Evolutionary conservation across 176 grass and related monocot genomes (phyloP), one percentile per base, ranked within the genome.

Genomic region (Carex scoparia): DNA sequence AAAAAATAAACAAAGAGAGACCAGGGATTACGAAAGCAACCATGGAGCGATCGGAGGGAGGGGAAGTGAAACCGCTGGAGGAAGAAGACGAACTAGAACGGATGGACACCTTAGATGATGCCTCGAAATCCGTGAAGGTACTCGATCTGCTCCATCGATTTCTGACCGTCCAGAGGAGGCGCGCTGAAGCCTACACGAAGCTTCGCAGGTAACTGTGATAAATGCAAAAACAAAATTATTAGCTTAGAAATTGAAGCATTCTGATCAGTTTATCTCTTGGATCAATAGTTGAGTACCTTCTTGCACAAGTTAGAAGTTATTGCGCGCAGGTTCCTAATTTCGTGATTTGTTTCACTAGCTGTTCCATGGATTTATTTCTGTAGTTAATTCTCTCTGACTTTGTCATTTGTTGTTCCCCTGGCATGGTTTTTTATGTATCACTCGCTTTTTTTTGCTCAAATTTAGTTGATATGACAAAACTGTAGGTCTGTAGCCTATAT

Each of bases 181-280:
- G 95, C 12, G 95, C 95, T 32, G 89, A 92, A 85, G 93, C 91
- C 72, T 98, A 98, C 91, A 90, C 91, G 68, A 89, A 68, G 65
- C 91, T 98, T 28, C 89, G 88, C 84, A 98, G 95, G 95, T 98
- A 90, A 42, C 46, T 30, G 1, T 71, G 23, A 63, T 28, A 8
- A 53, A 54, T 28, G 7, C 44, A 76, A 5, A 31, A 55, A 9
- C n/a, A 11, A 82, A 66, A 82, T 82, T 82, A 27, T 65, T 35
- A n/a, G 56, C 13, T 78, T 59, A 49, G 10, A 15, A 67, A 67
- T 67, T 15, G 65, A 67, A 67, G 65, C 10, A 2, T 67, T 32
- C 15, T 67, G 31, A 67, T 32, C 12, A 2, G 13, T 33, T 67
- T 35, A 0, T 10, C 3, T 15, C 0, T 35, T 66, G 23, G 10